These are phyloP conservation scores for Lasiodiplodia hormozganensis DNA, from an alignment of 2,329 filamentous ascomycete species.

Conservation along the genomic window DNA sequence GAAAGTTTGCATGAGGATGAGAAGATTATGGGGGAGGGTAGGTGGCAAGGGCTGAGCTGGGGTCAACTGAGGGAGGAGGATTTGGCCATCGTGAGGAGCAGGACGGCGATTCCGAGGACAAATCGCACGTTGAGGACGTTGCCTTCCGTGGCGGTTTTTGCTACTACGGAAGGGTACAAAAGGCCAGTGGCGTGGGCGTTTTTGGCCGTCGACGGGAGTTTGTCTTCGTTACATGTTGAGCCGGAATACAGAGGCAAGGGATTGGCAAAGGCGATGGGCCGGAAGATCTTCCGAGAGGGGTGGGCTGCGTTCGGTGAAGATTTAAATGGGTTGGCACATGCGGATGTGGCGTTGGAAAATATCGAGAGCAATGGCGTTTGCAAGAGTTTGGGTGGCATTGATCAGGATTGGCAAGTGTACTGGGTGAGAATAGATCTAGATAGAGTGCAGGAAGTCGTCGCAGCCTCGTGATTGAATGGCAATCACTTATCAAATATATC, in stretches of 20 bases:
- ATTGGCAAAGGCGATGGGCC: conserved; percentile 67
- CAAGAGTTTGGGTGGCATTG: conserved; percentile 63
- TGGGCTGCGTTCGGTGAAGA: conserved; percentile 33
- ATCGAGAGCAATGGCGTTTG: conserved; percentile 67
- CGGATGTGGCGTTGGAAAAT: conserved; percentile 70
- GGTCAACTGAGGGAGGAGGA: conserved; percentile 60
- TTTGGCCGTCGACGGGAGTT: conserved; percentile 65
- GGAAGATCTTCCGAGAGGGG: conserved; percentile 62
- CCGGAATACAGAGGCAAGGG: conserved; percentile 65
- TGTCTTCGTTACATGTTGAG: conserved; percentile 68
- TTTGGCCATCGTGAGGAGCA: conserved; percentile 60
- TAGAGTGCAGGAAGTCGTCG: background rate
- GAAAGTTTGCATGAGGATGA: background rate
- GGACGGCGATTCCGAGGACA: conserved; percentile 62
- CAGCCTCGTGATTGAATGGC: background rate
- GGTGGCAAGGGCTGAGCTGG: conserved; percentile 62
- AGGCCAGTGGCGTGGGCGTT: conserved; percentile 70
- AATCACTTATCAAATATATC: background rate
- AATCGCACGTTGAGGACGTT: conserved; percentile 54
- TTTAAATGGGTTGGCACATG: conserved; percentile 38
- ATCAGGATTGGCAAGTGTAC: conserved; percentile 61
- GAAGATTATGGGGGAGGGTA: conserved; percentile 54
- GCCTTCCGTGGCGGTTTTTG: conserved; percentile 50
- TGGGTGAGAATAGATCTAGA: conserved; percentile 61
- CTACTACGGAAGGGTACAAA: background rate